Conservation (phyloP, 768 basidiomycete genomes). For the Psilocybe subaeruginosa region DNA sequence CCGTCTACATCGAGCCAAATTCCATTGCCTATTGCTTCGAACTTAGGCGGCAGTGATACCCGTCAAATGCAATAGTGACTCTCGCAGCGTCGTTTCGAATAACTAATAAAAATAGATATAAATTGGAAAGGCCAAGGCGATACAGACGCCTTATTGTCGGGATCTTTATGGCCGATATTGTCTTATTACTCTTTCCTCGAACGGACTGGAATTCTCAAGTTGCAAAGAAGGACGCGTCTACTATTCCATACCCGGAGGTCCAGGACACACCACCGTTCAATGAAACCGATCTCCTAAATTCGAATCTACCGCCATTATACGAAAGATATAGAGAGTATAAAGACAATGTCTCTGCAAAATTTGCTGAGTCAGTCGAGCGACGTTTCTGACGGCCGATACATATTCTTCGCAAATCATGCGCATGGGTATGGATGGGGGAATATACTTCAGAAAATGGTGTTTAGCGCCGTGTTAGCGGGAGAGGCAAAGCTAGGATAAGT, state of each 20-base stretch:
- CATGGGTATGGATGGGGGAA: conserved; percentile 64
- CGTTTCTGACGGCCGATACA: conserved; percentile 37
- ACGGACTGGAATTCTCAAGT: no score
- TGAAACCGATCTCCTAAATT: not conserved
- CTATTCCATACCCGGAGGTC: conserved; percentile 11
- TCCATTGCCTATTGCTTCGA: no score
- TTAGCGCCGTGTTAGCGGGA: conserved; percentile 54
- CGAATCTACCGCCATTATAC: conserved; percentile 20
- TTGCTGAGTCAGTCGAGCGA: conserved; percentile 20
- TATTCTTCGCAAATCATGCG: conserved; percentile 54
- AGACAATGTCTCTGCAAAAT: conserved; percentile 14
- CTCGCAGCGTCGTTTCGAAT: no score
- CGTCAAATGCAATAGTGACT: no score
- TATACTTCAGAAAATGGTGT: conserved; percentile 57
- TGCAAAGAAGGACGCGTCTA: not conserved
- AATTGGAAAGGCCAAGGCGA: no score
- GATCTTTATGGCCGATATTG: no score
- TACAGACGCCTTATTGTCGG: no score
- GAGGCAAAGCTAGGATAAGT: conserved; percentile 52
- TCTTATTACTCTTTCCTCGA: no score
- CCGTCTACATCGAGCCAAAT: no score
- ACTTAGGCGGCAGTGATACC: no score
- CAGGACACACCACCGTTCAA: conserved; percentile 6
- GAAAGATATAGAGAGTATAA: conserved; percentile 21
- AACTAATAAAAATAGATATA: no score